phyloP scores from a whole-genome alignment of 1,284 basidiomycete genomes.

The Melampsora abietis-canadensis region DNA sequence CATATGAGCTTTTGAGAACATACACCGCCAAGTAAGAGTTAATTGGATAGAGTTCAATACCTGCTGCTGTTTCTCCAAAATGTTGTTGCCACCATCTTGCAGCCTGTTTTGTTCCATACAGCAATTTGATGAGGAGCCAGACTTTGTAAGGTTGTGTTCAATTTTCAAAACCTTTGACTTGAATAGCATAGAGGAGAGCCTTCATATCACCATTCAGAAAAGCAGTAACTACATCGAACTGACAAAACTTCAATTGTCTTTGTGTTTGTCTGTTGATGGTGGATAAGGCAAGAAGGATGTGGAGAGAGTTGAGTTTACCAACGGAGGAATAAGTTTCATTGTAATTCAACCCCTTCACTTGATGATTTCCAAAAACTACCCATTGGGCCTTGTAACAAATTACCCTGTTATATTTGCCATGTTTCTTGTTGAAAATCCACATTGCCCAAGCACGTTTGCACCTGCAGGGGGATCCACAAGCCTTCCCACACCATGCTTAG shows the following conservation, averaged over 20 bases:
- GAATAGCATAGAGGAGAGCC: not conserved
- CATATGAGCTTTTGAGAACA: too few relatives aligned
- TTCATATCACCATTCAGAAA: constrained; percentile 2
- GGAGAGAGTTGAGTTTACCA: not conserved
- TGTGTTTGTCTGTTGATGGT: not conserved
- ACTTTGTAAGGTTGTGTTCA: too few relatives aligned
- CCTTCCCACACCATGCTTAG: not conserved
- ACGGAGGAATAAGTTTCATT: constrained; percentile 9
- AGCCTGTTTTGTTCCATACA: too few relatives aligned
- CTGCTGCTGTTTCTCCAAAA: too few relatives aligned
- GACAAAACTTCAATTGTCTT: not conserved
- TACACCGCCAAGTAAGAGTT: too few relatives aligned
- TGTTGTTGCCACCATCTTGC: too few relatives aligned
- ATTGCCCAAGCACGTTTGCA: constrained; percentile 18
- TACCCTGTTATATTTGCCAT: constrained; percentile 10
- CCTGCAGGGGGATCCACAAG: not conserved
- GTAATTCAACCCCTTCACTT: constrained; percentile 1
- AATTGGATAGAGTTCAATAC: too few relatives aligned
- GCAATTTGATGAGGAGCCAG: too few relatives aligned
- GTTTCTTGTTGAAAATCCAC: constrained; percentile 10
- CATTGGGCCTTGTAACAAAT: constrained; percentile 21
- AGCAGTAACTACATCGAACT: not conserved
- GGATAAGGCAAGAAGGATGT: not conserved
- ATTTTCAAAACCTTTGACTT: constrained; percentile 1
- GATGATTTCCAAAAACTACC: constrained; percentile 23